Percentiles rank a stretch among this genome's conserved stretches.
Evolutionary conservation across 768 basidiomycete species (phyloP).

Genomic region (Macrolepiota albuminosa): DNA sequence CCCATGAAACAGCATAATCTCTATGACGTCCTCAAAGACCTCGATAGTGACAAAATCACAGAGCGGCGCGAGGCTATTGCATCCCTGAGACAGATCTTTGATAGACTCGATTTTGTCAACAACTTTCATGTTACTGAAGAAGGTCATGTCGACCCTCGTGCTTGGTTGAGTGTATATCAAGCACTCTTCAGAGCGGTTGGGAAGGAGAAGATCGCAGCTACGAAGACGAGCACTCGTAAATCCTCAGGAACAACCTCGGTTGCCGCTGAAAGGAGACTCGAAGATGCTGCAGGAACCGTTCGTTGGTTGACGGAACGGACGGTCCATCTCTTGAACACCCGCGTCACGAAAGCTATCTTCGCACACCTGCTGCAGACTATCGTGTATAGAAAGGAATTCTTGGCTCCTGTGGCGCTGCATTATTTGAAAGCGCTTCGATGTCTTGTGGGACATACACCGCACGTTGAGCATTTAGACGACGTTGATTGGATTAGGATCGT

Average conservation of each 20-base stretch:
- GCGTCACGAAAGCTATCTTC: slow-evolving; percentile 51
- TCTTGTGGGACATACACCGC: slow-evolving; percentile 63
- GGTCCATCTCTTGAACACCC: slow-evolving; percentile 49
- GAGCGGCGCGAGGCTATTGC: slow-evolving; percentile 64
- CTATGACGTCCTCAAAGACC: slow-evolving; percentile 41
- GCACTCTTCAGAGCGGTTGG: slow-evolving; percentile 64
- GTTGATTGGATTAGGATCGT: slow-evolving; percentile 64
- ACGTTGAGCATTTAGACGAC: slow-evolving; percentile 71
- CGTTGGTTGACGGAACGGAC: slow-evolving; percentile 71
- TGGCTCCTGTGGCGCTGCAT: slow-evolving; percentile 65
- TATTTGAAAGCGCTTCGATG: slow-evolving; percentile 74
- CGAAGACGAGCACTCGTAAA: slow-evolving; percentile 35
- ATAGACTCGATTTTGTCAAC: slow-evolving; percentile 40
- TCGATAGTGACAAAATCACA: slow-evolving; percentile 61
- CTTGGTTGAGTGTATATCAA: slow-evolving; percentile 69
- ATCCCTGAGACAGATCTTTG: slow-evolving; percentile 46
- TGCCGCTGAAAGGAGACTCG: slow-evolving; percentile 54
- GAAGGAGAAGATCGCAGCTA: slow-evolving; percentile 52
- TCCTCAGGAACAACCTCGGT: slow-evolving; percentile 30
- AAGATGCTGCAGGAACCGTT: slow-evolving; percentile 60
- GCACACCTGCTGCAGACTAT: slow-evolving; percentile 63
- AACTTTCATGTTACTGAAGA: slow-evolving; percentile 35
- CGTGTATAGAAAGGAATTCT: slow-evolving; percentile 46
- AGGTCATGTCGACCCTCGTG: slow-evolving; percentile 27
- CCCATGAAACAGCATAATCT: slow-evolving; percentile 24